These are phyloP conservation scores for Hanseniaspora lachancei DNA, from an alignment of 805 yeast species.

Conservation along the genomic window DNA sequence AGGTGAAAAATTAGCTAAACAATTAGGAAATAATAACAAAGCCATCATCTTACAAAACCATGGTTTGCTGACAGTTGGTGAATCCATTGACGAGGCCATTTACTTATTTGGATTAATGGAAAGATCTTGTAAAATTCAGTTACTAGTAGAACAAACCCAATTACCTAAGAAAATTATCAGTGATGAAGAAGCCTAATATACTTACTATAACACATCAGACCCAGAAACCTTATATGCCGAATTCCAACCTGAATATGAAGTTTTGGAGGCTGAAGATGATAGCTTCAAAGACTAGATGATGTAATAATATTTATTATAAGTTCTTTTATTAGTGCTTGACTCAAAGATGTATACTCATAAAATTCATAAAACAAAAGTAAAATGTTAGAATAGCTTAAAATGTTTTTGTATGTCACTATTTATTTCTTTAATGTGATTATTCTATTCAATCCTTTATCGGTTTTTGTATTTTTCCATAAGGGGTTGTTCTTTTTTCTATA, in stretches of 20 bases:
- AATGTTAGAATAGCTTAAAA: too few species aligned
- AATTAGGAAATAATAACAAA: slow-evolving; percentile 41
- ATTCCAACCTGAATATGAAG: slow-evolving; percentile 52
- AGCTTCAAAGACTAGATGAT: slow-evolving; percentile 2
- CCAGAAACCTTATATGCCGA: slow-evolving; percentile 57
- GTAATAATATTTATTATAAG: background rate
- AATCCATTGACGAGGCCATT: slow-evolving; percentile 60
- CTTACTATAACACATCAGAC: slow-evolving; percentile 44
- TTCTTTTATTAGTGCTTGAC: too few species aligned
- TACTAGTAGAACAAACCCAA: slow-evolving; percentile 42
- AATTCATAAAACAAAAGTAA: background rate
- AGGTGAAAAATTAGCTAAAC: slow-evolving; percentile 45
- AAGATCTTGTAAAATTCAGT: slow-evolving; percentile 47
- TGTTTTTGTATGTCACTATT: too few species aligned
- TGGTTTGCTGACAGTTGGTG: slow-evolving; percentile 58
- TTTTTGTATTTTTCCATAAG: background rate
- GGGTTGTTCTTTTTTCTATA: background rate
- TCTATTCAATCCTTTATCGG: background rate
- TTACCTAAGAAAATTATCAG: slow-evolving; percentile 33
- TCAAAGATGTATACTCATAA: background rate
- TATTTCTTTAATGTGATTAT: background rate
- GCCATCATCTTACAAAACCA: slow-evolving; percentile 55
- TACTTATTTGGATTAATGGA: slow-evolving; percentile 50
- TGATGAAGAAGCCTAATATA: slow-evolving; percentile 53
- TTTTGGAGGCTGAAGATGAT: slow-evolving; percentile 9